A percentile compares a stretch with the other conserved stretches of the same genome.
Conservation (phyloP, 2,329 filamentous ascomycete genomes). For the Cordyceps tenuipes region DNA sequence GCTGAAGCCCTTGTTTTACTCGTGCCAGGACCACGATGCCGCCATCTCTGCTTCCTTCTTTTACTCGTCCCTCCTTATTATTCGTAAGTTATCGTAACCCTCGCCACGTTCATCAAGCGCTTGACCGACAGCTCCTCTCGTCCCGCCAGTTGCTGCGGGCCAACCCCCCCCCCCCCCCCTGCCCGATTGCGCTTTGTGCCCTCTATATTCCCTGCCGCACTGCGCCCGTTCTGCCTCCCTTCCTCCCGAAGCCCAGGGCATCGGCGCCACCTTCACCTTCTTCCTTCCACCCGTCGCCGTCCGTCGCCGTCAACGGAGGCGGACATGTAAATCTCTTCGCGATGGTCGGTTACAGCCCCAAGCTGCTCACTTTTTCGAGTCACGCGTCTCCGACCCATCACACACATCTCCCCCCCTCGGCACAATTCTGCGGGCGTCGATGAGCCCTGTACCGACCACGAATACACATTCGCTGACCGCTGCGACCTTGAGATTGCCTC, state of each 20-base stretch:
- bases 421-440: not conserved
- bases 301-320: constrained; percentile 6
- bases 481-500: not conserved
- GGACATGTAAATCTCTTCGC: not conserved
- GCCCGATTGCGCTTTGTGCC: not conserved
- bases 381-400: not conserved
- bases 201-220: not conserved
- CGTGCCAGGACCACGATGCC: not conserved
- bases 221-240: not conserved
- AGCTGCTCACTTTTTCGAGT: not conserved
- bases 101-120: not conserved
- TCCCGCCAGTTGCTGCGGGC: not conserved
- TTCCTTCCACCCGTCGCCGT: not conserved
- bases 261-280: not conserved
- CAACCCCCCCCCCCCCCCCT: too few relatives aligned
- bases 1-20: not conserved
- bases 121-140: constrained; percentile 6
- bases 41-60: not conserved
- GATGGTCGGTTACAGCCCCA: not conserved
- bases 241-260: constrained; percentile 1
- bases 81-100: too few relatives aligned
- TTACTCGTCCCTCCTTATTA: not conserved
- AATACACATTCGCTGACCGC: not conserved
- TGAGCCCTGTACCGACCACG: not conserved
- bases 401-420: not conserved